Evolutionary conservation across 768 basidiomycete species (phyloP), one percentile per base, ranked within the genome.

Genomic region (Pleurotus cornucopiae): DNA sequence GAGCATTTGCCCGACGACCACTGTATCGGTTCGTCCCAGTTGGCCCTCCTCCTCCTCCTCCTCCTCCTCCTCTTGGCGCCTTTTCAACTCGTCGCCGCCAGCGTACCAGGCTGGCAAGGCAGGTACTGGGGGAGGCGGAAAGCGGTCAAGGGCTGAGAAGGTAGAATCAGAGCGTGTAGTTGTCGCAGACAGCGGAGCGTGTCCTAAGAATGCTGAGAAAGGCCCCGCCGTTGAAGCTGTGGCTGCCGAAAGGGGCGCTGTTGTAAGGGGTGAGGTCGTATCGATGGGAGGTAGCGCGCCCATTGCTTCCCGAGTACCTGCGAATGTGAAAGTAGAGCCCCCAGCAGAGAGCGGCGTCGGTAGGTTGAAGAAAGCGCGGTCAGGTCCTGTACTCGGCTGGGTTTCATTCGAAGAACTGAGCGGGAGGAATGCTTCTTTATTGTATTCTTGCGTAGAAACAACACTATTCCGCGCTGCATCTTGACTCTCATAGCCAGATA

Each of bases 1-100:
- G 2, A 57, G 49, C 49, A 57, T 39, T 7, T 57, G 56, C 18
- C 56, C 44, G 26, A 57, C 37, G 20, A 44, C 38, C 16, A 25
- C n/a, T 14, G 56, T 57, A 21, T 57, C 45, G 18, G 51, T 44
- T 21, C 49, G 41, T 2, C 25, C 48, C 11, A 51, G 46, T 13
- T n/a, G 41, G 26, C 14, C 13, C n/a, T n/a, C 16, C 1, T 53
- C 39, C 6, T 5, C 37, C 6, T 53, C 38, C 5, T 53, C 51
- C 12, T 30, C 25, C 16, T 52, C 38, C 16, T 11, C 49, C 5
- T 53, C 39, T 38, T 53, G 43, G 6, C 51, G 51, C 38, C 43
- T 53, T 7, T 41, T 39, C 11, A 37, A 13, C 2, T 38, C 25
- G 4, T n/a, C 20, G n/a, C 30, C 16, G 7, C 21, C 49, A 25